Conservation (phyloP, 768 basidiomycete species). For the Melanogaster broomeanus region DNA sequence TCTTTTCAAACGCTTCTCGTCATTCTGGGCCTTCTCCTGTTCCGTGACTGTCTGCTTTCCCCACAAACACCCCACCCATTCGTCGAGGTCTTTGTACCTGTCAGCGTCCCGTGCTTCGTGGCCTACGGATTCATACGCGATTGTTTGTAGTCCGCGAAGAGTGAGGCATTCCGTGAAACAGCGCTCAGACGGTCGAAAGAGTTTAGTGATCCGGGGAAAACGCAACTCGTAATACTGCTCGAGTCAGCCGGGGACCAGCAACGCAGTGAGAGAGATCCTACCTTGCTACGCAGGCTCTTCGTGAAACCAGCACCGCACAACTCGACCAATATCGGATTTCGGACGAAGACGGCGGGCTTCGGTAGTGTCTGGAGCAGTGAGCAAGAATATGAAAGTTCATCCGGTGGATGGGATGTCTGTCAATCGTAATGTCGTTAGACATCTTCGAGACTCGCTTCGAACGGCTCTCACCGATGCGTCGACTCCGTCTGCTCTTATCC, state of each 20-base stretch:
- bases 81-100: slow-evolving; percentile 50
- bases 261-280: slow-evolving; percentile 30
- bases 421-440: background rate
- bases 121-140: slow-evolving; percentile 57
- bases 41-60: slow-evolving; percentile 41
- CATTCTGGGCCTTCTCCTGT: slow-evolving; percentile 16
- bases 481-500: slow-evolving; percentile 40
- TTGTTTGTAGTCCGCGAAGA: slow-evolving; percentile 50
- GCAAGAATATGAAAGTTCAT: slow-evolving; percentile 55
- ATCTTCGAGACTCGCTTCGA: background rate
- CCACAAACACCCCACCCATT: slow-evolving; percentile 44
- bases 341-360: slow-evolving; percentile 58
- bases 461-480: slow-evolving; percentile 20
- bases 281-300: slow-evolving; percentile 58
- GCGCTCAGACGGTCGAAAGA: slow-evolving; percentile 61
- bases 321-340: slow-evolving; percentile 66
- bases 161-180: slow-evolving; percentile 59
- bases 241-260: background rate
- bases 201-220: slow-evolving; percentile 78
- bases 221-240: slow-evolving; percentile 79
- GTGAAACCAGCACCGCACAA: slow-evolving; percentile 84
- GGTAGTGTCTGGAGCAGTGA: slow-evolving; percentile 47
- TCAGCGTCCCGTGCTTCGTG: slow-evolving; percentile 40
- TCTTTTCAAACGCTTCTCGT: slow-evolving; percentile 38
- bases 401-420: background rate